Percentiles rank a stretch among this genome's conserved stretches.
These are phyloP conservation scores for Staphylotrichum tortipilum DNA, from an alignment of 495 filamentous ascomycete genomes.

Conservation along the genomic window DNA sequence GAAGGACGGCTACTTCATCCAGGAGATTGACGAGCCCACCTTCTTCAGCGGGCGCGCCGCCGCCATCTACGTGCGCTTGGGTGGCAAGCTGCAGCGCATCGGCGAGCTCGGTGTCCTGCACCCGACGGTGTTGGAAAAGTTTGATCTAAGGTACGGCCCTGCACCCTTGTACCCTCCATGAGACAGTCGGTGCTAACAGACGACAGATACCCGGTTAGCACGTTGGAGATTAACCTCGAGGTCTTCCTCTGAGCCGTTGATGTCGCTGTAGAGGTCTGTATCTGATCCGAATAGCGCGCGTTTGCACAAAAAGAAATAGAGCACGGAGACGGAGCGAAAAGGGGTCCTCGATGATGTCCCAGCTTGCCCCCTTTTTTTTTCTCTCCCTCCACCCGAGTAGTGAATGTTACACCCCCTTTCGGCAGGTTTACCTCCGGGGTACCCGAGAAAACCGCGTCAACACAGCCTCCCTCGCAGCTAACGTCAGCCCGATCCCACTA, in stretches of 20 bases:
- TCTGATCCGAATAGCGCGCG: not conserved
- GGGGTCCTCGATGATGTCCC: not conserved
- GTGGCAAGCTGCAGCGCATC: constrained; percentile 60
- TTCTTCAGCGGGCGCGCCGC: constrained; percentile 90
- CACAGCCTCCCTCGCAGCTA: too few species aligned
- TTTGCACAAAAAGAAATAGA: constrained; percentile 1
- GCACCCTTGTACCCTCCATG: not conserved
- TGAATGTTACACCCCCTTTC: too few species aligned
- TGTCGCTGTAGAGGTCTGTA: not conserved
- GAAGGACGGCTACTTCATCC: constrained; percentile 78
- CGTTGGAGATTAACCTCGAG: constrained; percentile 92
- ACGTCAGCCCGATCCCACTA: too few species aligned
- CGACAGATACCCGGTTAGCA: constrained; percentile 78
- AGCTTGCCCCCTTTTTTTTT: too few species aligned
- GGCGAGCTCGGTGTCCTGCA: constrained; percentile 91
- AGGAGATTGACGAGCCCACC: constrained; percentile 80
- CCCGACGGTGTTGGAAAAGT: constrained; percentile 85
- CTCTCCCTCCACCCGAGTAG: too few species aligned
- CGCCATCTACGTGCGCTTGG: constrained; percentile 63
- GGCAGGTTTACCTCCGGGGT: too few species aligned
- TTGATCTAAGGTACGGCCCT: constrained; percentile 64
- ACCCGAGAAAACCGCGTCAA: too few species aligned
- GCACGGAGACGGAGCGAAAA: too few species aligned
- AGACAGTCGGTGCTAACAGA: constrained; percentile 15
- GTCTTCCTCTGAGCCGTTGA: constrained; percentile 63